Evolutionary conservation across 2,329 filamentous ascomycete genomes (phyloP).

Genomic region (Purpureocillium takamizusanense): DNA sequence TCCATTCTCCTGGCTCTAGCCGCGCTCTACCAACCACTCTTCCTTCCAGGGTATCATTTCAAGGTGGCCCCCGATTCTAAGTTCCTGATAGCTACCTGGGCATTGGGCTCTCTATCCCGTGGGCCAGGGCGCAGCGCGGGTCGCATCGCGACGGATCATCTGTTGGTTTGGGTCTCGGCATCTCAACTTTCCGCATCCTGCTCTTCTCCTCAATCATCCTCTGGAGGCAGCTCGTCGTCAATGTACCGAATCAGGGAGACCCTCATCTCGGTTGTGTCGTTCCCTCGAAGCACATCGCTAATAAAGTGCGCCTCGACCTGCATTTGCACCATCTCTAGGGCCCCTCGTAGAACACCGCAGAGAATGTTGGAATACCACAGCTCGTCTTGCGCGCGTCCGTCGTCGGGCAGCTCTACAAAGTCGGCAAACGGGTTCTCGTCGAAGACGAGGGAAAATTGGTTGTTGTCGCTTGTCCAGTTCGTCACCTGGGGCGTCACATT

Average conservation of each 20-base stretch:
- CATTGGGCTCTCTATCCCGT: too few species aligned
- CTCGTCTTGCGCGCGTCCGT: conserved; percentile 90
- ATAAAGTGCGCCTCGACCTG: conserved; percentile 96
- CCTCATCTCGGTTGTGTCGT: conserved; percentile 96
- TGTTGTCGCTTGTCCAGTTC: conserved; percentile 93
- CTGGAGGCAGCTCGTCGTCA: conserved; percentile 92
- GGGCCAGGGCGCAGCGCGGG: too few species aligned
- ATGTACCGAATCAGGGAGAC: conserved; percentile 89
- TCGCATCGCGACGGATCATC: too few species aligned
- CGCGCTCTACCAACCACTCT: too few species aligned
- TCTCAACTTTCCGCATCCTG: too few species aligned
- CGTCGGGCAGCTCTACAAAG: conserved; percentile 94
- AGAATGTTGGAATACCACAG: conserved; percentile 98
- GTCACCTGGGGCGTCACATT: conserved; percentile 91
- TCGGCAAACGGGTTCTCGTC: conserved; percentile 96
- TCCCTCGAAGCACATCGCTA: conserved; percentile 83
- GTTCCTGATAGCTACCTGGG: too few species aligned
- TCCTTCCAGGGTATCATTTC: too few species aligned
- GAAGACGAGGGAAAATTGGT: conserved; percentile 91
- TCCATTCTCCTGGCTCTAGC: too few species aligned
- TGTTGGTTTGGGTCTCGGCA: too few species aligned
- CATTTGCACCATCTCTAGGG: conserved; percentile 99
- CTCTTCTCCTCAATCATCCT: too few species aligned
- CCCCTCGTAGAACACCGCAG: conserved; percentile 82
- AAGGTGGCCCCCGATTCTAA: too few species aligned